Evolutionary conservation across 1,284 basidiomycete species (phyloP).

Genomic region (Rhodotorula sp.): DNA sequence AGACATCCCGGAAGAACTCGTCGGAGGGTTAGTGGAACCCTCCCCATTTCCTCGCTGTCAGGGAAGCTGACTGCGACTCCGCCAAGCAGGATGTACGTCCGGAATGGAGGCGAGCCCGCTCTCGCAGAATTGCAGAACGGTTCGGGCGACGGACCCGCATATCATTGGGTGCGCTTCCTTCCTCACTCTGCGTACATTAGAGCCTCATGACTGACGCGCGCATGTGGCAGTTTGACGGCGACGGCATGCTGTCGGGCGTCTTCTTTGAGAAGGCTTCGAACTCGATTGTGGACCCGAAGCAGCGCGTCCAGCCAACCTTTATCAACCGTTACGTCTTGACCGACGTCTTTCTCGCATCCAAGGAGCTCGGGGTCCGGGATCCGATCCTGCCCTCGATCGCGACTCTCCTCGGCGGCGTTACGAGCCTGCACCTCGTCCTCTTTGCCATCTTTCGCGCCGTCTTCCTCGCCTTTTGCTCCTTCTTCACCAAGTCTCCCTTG

Average conservation of each 20-base stretch:
- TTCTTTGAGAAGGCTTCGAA: conserved; percentile 47
- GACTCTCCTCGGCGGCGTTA: conserved; percentile 53
- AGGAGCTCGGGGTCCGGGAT: conserved; percentile 45
- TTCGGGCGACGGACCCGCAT: conserved; percentile 31
- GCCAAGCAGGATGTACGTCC: conserved; percentile 48
- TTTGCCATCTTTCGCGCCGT: conserved; percentile 51
- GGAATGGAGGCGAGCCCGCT: conserved; percentile 55
- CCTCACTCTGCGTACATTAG: conserved; percentile 35
- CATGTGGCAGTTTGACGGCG: conserved; percentile 48
- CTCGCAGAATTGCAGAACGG: conserved; percentile 8
- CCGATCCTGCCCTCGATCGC: conserved; percentile 55
- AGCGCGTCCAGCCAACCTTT: conserved; percentile 43
- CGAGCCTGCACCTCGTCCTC: conserved; percentile 49
- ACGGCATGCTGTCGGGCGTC: conserved; percentile 56
- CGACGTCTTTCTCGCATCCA: conserved; percentile 47
- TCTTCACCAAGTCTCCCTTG: conserved; percentile 46
- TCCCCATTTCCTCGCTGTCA: not conserved
- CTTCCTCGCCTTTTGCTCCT: conserved; percentile 47
- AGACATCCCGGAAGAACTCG: conserved; percentile 46
- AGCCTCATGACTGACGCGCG: conserved; percentile 31
- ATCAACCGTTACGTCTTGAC: conserved; percentile 51
- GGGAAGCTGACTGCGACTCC: not conserved
- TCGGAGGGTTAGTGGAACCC: conserved; percentile 43
- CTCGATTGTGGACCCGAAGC: not conserved
- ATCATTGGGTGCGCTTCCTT: conserved; percentile 47